Base-by-base conservation (phyloP, 306 rosid genomes). In the Dryas alaskensis region DNA sequence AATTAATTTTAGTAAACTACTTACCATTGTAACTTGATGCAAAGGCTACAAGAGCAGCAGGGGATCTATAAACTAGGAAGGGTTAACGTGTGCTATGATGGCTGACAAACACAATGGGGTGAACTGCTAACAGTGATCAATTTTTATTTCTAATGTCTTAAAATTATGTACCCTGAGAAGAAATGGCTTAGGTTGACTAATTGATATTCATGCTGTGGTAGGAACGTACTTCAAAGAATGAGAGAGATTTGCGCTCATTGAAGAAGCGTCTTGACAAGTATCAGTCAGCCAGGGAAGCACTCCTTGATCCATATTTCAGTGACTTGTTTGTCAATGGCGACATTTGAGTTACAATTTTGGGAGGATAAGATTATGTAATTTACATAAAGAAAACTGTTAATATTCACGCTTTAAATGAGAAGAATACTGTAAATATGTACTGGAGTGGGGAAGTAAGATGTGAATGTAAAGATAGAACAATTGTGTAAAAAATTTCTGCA, bases 201-300 rank as follows among this genome's bases (percentile, higher is more conserved):
- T 65, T 54, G 10, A 47, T 80, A 58, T 65, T 54, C 13, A 47
- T 80, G 65, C n/a, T 67, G 22, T 76, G 77, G 67, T 81, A 92
- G 99, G 96, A 94, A 69, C 90, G 92, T 31, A 76, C 77, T 54
- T 84, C 95, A 16, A 90, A 87, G 72, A 66, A 87, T n/a, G 97
- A 87, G 80, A 94, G 99, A 77, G 96, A 89, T 11, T 71, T 94
- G 76, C 97, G 99, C 52, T 86, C 96, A 46, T 73, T 92, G 87
- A 94, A 92, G 93, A 94, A 94, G 72, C 97, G 92, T 44, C 82
- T 94, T 5, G 92, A 87, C 75, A 73, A 82, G 78, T 94, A 84
- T 78, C 75, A 74, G 75, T 92, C 97, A 27, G 88, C 96, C 79
- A 90, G 84, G 82, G 99, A 94, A 83, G 96, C 99, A 67, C 75